A percentile compares a stretch with the other conserved stretches of the same genome.
Evolutionary conservation across 2,329 filamentous ascomycete species (phyloP).

Genomic region (Talaromyces sp.): DNA sequence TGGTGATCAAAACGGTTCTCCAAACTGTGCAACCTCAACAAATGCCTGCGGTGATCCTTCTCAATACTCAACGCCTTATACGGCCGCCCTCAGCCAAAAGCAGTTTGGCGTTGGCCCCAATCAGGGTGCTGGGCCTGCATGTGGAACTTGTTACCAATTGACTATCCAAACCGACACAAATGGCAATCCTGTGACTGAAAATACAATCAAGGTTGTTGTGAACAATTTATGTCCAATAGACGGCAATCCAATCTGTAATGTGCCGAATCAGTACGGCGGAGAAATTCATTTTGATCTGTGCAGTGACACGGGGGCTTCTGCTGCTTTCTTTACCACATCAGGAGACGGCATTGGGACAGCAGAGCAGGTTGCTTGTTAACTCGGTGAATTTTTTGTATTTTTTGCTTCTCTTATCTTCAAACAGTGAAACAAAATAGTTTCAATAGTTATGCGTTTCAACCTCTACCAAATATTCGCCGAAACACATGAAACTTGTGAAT

Average conservation of each 20-base stretch:
- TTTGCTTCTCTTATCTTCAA: background rate
- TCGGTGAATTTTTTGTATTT: background rate
- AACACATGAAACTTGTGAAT: background rate
- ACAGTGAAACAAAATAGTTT: background rate
- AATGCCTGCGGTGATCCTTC: constrained; percentile 31
- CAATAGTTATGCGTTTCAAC: background rate
- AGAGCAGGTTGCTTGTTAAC: background rate
- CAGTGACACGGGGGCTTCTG: constrained; percentile 30
- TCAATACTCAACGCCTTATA: constrained; percentile 23
- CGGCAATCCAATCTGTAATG: constrained; percentile 32
- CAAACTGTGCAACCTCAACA: constrained; percentile 30
- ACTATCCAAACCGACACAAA: constrained; percentile 27
- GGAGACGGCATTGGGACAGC: constrained; percentile 28
- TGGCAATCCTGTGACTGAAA: constrained; percentile 20
- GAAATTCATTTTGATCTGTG: constrained; percentile 39
- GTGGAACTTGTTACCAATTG: constrained; percentile 35
- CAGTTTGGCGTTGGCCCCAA: constrained; percentile 32
- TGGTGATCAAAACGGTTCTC: constrained; percentile 24
- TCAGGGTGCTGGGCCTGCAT: constrained; percentile 32
- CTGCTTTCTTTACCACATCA: constrained; percentile 28
- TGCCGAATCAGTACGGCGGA: constrained; percentile 33
- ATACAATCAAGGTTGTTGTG: constrained; percentile 32
- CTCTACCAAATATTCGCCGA: background rate
- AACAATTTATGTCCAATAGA: constrained; percentile 36
- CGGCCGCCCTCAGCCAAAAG: constrained; percentile 34